These are phyloP conservation scores for Tephrocybe rancida DNA, from an alignment of 768 basidiomycete genomes.

Conservation along the genomic window DNA sequence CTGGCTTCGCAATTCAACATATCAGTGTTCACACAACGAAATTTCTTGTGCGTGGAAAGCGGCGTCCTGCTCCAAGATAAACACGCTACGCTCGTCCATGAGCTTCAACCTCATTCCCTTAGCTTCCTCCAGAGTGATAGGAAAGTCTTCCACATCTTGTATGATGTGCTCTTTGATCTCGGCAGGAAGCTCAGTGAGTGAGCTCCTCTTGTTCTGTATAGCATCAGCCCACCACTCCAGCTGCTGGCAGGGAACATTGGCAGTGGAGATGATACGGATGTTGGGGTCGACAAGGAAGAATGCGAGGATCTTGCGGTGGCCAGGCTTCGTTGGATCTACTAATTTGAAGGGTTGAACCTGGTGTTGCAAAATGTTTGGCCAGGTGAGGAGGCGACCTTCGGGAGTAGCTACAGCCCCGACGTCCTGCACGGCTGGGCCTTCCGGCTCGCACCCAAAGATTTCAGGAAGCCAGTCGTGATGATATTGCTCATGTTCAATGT, in stretches of 20 bases:
- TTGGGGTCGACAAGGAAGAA: constrained; percentile 15
- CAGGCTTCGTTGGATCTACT: constrained; percentile 12
- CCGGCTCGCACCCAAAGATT: constrained; percentile 5
- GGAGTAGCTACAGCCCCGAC: constrained; percentile 10
- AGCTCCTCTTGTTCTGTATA: background rate
- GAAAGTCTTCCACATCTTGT: constrained; percentile 17
- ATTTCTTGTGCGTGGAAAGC: background rate
- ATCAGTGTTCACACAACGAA: constrained; percentile 23
- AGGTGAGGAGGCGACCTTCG: constrained; percentile 16
- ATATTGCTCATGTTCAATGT: background rate
- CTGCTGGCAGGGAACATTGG: constrained; percentile 13
- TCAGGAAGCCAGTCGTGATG: constrained; percentile 11
- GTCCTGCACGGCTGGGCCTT: constrained; percentile 4
- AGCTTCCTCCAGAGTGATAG: constrained; percentile 21
- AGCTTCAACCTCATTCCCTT: constrained; percentile 21
- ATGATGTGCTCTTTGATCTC: constrained; percentile 19
- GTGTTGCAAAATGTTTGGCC: constrained; percentile 17
- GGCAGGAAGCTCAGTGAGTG: constrained; percentile 17
- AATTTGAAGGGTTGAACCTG: constrained; percentile 14
- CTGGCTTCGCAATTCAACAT: background rate
- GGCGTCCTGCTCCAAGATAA: constrained; percentile 5
- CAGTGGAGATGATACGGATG: constrained; percentile 12
- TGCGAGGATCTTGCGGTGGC: constrained; percentile 12
- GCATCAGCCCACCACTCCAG: constrained; percentile 10
- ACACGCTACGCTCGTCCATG: constrained; percentile 26